phyloP scores from a whole-genome alignment of 1,139 yeast genomes.

The Zygosaccharomyces pseudobailii region DNA sequence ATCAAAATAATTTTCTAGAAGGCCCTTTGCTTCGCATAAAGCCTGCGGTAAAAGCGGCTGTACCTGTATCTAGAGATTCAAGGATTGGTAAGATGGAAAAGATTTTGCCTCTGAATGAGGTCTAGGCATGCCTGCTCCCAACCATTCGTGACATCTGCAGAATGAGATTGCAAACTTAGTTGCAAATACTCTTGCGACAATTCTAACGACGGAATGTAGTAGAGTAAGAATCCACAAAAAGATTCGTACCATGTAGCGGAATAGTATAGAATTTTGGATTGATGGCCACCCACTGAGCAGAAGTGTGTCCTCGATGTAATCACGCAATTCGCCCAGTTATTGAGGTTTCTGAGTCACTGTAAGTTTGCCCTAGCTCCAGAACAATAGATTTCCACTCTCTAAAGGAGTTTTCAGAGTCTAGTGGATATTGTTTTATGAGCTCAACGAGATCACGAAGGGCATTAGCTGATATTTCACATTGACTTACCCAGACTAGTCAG shows the following conservation, averaged over 20 bases:
- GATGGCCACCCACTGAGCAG: conserved; percentile 28
- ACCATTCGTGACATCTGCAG: conserved; percentile 38
- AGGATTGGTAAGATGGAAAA: conserved; percentile 57
- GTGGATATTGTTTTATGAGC: conserved; percentile 35
- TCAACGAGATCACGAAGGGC: conserved; percentile 46
- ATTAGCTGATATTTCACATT: conserved; percentile 27
- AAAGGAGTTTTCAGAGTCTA: conserved; percentile 29
- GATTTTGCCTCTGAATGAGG: conserved; percentile 55
- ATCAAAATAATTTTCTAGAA: conserved; percentile 40
- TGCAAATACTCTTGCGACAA: conserved; percentile 42
- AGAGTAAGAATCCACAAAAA: conserved; percentile 55
- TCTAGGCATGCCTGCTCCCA: conserved; percentile 65
- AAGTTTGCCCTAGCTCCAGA: conserved; percentile 28
- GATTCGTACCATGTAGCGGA: conserved; percentile 65
- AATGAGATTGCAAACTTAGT: conserved; percentile 33
- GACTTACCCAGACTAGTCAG: conserved; percentile 15
- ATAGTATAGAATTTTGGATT: conserved; percentile 25
- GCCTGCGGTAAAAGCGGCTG: conserved; percentile 63
- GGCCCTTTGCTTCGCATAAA: conserved; percentile 64
- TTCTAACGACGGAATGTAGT: conserved; percentile 51
- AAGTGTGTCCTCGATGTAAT: conserved; percentile 26
- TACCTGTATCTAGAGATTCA: conserved; percentile 59
- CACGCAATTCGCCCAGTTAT: conserved; percentile 27
- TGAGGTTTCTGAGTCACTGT: conserved; percentile 21
- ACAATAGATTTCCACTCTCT: conserved; percentile 37